Evolutionary conservation across 1,139 yeast species (phyloP).

Genomic region (Suhomyces kunorum): DNA sequence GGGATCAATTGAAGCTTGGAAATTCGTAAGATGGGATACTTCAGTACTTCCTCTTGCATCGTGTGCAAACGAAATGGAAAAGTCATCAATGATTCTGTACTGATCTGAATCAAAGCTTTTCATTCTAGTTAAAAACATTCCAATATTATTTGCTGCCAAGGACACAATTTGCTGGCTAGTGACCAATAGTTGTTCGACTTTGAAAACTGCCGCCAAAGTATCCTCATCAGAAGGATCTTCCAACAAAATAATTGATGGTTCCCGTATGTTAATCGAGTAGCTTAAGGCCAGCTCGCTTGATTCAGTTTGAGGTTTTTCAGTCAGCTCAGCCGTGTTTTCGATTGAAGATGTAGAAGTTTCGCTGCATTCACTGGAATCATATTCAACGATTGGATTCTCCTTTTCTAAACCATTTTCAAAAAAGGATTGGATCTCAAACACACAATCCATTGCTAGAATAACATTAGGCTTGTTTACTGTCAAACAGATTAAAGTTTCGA

Average conservation of each 20-base stretch:
- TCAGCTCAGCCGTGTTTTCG: no score
- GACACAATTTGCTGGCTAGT: slow-evolving; percentile 68
- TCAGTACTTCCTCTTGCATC: slow-evolving; percentile 69
- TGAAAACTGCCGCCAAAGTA: slow-evolving; percentile 89
- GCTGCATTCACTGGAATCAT: slow-evolving; percentile 11
- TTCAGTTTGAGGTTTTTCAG: not conserved
- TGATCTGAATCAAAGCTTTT: slow-evolving; percentile 57
- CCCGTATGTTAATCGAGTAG: slow-evolving; percentile 70
- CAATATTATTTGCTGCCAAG: slow-evolving; percentile 74
- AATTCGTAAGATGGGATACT: slow-evolving; percentile 57
- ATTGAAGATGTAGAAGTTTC: not conserved
- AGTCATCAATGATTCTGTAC: slow-evolving; percentile 83
- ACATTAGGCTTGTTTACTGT: slow-evolving; percentile 80
- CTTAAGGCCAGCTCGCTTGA: slow-evolving; percentile 19
- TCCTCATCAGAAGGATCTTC: slow-evolving; percentile 73
- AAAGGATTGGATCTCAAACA: slow-evolving; percentile 74
- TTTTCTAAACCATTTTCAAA: slow-evolving; percentile 45
- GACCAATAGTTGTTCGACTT: slow-evolving; percentile 74
- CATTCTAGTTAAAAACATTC: slow-evolving; percentile 85
- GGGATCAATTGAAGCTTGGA: slow-evolving; percentile 78
- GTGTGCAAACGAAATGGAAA: slow-evolving; percentile 72
- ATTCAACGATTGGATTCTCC: slow-evolving; percentile 23
- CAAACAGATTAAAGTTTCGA: slow-evolving; percentile 52
- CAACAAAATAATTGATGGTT: slow-evolving; percentile 74
- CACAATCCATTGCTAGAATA: slow-evolving; percentile 81